phyloP scores from a whole-genome alignment of 2,329 filamentous ascomycete genomes.

The Geosmithia flava region DNA sequence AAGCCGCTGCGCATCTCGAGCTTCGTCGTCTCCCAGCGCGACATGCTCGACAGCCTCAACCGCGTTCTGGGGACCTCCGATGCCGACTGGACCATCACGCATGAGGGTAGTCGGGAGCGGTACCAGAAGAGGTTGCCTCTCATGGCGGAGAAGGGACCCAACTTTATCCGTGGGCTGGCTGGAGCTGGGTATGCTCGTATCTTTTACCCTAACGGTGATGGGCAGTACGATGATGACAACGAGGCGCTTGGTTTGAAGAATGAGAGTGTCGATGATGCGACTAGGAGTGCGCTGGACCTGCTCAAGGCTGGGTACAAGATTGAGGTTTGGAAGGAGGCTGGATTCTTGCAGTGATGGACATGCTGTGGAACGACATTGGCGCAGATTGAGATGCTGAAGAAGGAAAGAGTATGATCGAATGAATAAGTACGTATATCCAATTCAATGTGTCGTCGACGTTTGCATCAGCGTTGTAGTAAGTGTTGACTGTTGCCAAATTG shows the following conservation, averaged over 20 bases:
- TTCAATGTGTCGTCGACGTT: too few species aligned
- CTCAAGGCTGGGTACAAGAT: constrained; percentile 1
- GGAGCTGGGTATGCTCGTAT: constrained; percentile 40
- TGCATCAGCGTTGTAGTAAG: too few species aligned
- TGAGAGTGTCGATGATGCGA: constrained; percentile 47
- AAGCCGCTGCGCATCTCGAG: constrained; percentile 37
- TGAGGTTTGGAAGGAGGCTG: too few species aligned
- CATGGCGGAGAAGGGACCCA: constrained; percentile 10
- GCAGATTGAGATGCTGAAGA: too few species aligned
- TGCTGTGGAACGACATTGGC: too few species aligned
- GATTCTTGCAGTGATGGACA: too few species aligned
- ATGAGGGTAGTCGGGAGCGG: constrained; percentile 32
- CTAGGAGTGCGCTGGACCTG: constrained; percentile 32
- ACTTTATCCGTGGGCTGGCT: constrained; percentile 24
- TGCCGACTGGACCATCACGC: constrained; percentile 45
- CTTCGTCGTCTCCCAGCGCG: constrained; percentile 47
- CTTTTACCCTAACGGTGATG: constrained; percentile 36
- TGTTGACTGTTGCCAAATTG: too few species aligned
- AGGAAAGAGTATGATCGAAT: too few species aligned
- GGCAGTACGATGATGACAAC: constrained; percentile 22
- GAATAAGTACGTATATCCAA: too few species aligned
- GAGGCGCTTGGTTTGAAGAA: constrained; percentile 40
- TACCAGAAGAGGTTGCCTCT: too few species aligned
- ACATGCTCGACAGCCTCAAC: constrained; percentile 52
- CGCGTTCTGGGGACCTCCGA: constrained; percentile 42